phyloP scores from a whole-genome alignment of 208 protist species.

The Phytomonas sp. region DNA sequence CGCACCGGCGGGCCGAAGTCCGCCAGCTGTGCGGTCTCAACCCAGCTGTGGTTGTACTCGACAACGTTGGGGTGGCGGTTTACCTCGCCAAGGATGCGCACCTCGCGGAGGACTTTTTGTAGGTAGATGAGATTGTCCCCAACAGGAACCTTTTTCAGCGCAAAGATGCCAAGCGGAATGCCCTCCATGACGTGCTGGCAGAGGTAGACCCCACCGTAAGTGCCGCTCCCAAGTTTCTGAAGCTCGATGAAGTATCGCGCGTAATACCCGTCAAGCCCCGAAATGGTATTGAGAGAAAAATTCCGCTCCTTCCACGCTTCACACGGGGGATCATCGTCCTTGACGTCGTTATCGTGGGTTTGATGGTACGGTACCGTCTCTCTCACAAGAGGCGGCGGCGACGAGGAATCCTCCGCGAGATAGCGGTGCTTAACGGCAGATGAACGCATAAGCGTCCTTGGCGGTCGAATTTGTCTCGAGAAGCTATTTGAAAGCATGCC shows the following conservation, averaged over 20 bases:
- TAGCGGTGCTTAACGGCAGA: not conserved
- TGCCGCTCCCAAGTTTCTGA: constrained; percentile 71
- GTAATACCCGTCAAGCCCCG: constrained; percentile 58
- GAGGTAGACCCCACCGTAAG: constrained; percentile 83
- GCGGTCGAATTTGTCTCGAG: not conserved
- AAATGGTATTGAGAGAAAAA: not conserved
- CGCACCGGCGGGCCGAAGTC: constrained; percentile 88
- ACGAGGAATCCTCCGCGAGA: not conserved
- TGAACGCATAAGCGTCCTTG: not conserved
- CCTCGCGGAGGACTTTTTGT: constrained; percentile 71
- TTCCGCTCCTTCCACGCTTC: not conserved
- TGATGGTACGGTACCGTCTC: not conserved
- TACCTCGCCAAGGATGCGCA: constrained; percentile 79
- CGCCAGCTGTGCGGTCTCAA: constrained; percentile 67
- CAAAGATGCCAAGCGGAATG: constrained; percentile 71
- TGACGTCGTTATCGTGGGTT: not conserved
- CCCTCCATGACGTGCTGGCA: constrained; percentile 81
- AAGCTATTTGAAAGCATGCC: not conserved
- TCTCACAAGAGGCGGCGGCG: not conserved
- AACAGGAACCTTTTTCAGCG: constrained; percentile 89
- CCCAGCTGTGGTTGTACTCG: constrained; percentile 88
- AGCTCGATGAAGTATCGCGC: constrained; percentile 75
- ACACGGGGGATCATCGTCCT: constrained; percentile 6
- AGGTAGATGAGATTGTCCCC: constrained; percentile 76
- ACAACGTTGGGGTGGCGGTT: constrained; percentile 83